These are phyloP conservation scores for Alnus rubra DNA, from an alignment of 306 rosid species.

Conservation along the genomic window DNA sequence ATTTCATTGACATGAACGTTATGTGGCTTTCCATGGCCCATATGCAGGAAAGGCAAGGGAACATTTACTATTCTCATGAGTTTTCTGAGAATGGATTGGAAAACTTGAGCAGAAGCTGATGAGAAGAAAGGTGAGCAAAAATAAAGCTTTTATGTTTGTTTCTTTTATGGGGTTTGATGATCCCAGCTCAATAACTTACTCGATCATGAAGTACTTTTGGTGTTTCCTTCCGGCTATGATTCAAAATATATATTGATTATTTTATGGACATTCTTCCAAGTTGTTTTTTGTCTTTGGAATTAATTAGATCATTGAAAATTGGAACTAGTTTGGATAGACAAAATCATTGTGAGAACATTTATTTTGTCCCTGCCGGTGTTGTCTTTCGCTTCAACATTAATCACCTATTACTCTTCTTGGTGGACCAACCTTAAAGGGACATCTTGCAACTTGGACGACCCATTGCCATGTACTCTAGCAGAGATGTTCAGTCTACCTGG, in stretches of 20 bases:
- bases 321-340: conserved; percentile 34
- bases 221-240: conserved; percentile 14
- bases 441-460: conserved; percentile 37
- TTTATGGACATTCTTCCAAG: conserved; percentile 37
- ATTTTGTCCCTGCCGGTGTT: conserved; percentile 29
- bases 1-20: neutral
- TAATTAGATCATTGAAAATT: conserved; percentile 44
- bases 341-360: conserved; percentile 35
- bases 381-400: conserved; percentile 34
- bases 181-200: neutral
- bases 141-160: neutral
- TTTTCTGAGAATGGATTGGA: neutral
- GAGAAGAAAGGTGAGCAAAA: neutral
- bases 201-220: neutral
- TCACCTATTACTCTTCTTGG: conserved; percentile 32
- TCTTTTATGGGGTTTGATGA: conserved; percentile 5
- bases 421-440: conserved; percentile 41
- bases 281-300: conserved; percentile 36
- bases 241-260: conserved; percentile 15
- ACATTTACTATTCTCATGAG: neutral
- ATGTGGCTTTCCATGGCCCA: neutral
- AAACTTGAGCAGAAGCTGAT: neutral
- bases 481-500: conserved; percentile 17
- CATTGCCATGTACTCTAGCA: conserved; percentile 24
- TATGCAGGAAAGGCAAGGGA: conserved; percentile 1